Evolutionary conservation across 352 stramenopile species (phyloP), one percentile per base, ranked within the genome.

Genomic region (Pythium monospermum): DNA sequence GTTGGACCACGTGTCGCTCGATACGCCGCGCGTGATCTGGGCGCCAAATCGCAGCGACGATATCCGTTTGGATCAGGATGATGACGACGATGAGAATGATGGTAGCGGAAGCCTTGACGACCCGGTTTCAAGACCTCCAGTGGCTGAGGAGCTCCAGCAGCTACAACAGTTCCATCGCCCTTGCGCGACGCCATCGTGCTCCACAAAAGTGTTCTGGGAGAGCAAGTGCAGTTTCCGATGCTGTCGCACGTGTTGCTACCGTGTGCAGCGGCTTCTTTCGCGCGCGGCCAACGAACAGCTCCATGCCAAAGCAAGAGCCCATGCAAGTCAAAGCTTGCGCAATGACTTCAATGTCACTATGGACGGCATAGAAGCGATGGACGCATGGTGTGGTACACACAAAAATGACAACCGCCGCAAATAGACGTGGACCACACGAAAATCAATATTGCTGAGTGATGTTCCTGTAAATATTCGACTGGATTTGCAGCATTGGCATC

Each of bases 241-340:
- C 31, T 87, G 75, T 41, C 69, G 75, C 25, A 83, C 64, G 31
- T 89, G 78, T 54, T 89, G 78, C 53, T 89, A 89, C 36, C 65
- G 67, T 19, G 67, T 85, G 38, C 78, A 89, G 49, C 64, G 75
- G 10, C 58, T 87, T 4, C 28, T 74, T 2, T 21, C 25, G 1
- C 65, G 68, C 1, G 53, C 51, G 12, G 55, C 40, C 13, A 57
- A 40, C 16, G 16, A 39, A 0, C 18, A 51, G 7, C 31, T 54
- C 2, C 60, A 73, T 27, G 44, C 22, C 4, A 59, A 53, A 12
- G 63, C 67, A 5, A 31, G 46, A 2, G 35, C 13, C 2, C 26
- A 57, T 21, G 47, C 55, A 13, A 27, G 22, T 2, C 12, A 43
- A 12, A 45, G 46, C 25, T 27, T 63, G 2, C 26, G n/a, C 1